Conservation (phyloP, 2,329 filamentous ascomycete genomes). For the Metarhizium rileyi region DNA sequence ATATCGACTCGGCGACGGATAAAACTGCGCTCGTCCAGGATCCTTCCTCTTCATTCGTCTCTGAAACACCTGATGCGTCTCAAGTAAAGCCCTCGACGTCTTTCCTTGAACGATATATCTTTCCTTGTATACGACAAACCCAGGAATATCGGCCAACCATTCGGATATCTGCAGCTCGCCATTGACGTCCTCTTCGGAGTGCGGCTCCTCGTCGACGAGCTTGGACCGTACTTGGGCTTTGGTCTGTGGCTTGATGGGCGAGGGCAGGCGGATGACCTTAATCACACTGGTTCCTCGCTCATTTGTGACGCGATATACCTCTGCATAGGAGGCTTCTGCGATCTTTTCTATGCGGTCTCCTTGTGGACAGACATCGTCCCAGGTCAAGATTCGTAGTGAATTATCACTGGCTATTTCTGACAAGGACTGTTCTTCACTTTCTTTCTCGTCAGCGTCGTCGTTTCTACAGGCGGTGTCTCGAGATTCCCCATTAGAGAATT, state of each 20-base stretch:
- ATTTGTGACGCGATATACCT: slow-evolving; percentile 55
- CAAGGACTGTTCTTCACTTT: slow-evolving; percentile 8
- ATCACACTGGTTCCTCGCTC: slow-evolving; percentile 52
- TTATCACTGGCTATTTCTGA: slow-evolving; percentile 8
- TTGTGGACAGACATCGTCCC: slow-evolving; percentile 47
- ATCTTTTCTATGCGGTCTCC: slow-evolving; percentile 50
- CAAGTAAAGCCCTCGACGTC: slow-evolving; percentile 40
- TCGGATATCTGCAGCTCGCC: slow-evolving; percentile 56
- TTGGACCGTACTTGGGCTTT: slow-evolving; percentile 44
- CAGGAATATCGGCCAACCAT: slow-evolving; percentile 52
- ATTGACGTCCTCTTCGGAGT: slow-evolving; percentile 41
- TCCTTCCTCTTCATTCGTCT: slow-evolving; percentile 44
- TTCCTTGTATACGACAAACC: slow-evolving; percentile 58
- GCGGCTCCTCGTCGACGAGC: slow-evolving; percentile 50
- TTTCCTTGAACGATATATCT: slow-evolving; percentile 49
- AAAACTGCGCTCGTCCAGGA: slow-evolving; percentile 48
- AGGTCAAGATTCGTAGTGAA: slow-evolving; percentile 36
- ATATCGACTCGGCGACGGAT: slow-evolving; percentile 51
- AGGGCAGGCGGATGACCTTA: slow-evolving; percentile 51
- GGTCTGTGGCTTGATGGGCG: slow-evolving; percentile 47
- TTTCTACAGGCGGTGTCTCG: background rate
- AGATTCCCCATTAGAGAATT: background rate
- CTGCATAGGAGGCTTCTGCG: slow-evolving; percentile 56
- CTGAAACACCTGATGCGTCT: slow-evolving; percentile 51
- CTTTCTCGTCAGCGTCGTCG: background rate